Conservation (phyloP, 441 rosid species). For the Cnidoscolus chayamansa region DNA sequence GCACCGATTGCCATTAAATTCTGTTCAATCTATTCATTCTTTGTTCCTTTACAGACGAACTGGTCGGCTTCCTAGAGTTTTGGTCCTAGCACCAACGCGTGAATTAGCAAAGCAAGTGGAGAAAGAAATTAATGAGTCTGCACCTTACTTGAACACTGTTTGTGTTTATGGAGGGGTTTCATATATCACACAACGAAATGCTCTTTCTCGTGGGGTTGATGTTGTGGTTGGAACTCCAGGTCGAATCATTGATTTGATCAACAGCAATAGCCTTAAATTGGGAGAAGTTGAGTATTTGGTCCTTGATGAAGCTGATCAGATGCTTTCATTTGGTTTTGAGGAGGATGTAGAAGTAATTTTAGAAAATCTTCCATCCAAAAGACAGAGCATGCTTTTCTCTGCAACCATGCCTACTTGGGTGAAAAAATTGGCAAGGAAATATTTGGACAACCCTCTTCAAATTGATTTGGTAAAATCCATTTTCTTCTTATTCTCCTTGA, state of each 20-base stretch:
- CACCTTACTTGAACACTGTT: slow-evolving; percentile 72
- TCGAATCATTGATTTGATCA: slow-evolving; percentile 83
- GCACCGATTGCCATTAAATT: slow-evolving; percentile 1
- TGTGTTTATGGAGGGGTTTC: slow-evolving; percentile 99
- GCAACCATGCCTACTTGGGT: slow-evolving; percentile 99
- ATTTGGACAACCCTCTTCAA: slow-evolving; percentile 83
- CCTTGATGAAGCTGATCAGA: slow-evolving; percentile 99
- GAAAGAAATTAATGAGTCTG: slow-evolving; percentile 90
- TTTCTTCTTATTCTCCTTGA: not conserved
- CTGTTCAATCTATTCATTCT: slow-evolving; percentile 17
- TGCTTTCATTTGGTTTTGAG: slow-evolving; percentile 99
- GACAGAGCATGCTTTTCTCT: slow-evolving; percentile 98
- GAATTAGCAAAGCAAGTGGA: slow-evolving; percentile 97
- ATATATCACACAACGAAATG: slow-evolving; percentile 67
- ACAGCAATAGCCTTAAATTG: slow-evolving; percentile 68
- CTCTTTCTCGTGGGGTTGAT: slow-evolving; percentile 88
- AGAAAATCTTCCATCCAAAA: slow-evolving; percentile 72
- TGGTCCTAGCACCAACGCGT: slow-evolving; percentile 86
- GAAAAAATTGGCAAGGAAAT: slow-evolving; percentile 82
- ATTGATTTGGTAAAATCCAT: slow-evolving; percentile 68
- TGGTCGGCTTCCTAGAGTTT: slow-evolving; percentile 69
- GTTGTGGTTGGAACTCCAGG: slow-evolving; percentile 99
- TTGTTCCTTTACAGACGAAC: slow-evolving; percentile 40
- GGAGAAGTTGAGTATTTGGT: slow-evolving; percentile 91
- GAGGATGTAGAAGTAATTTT: slow-evolving; percentile 90